Evolutionary conservation across 2,329 filamentous ascomycete species (phyloP), one percentile per base, ranked within the genome.

Genomic region (Neophaeococcomyces mojaviensis): DNA sequence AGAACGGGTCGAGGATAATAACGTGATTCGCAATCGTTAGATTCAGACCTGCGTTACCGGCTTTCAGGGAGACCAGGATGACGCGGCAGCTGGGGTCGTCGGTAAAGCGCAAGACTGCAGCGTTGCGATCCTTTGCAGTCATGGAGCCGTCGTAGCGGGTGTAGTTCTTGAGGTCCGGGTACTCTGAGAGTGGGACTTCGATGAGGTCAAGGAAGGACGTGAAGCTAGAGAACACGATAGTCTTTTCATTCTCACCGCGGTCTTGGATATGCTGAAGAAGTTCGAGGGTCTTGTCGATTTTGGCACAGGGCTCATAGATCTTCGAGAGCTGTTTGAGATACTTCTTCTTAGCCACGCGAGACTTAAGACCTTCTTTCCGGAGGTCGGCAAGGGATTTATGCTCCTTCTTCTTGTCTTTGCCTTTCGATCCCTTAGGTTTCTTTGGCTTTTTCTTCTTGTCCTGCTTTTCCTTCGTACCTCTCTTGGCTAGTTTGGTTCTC

Each of bases 1-100:
- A 95, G 68, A 94, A 94, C 0, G 88, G 88, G 61, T 95, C 88
- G 60, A 94, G 80, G 53, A 95, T 85, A 63, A 96, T 87, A 55
- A 95, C 86, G 52, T 88, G 83, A 1, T 82, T 87, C 0, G 88
- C 89, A 15, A 81, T 79, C 32, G 84, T 86, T 18, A 96, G 74
- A 59, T 96, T 96, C 37, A 96, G 76, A 1, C 89, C 89, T 0
- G 88, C 81, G 56, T 90, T 90, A 28, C 86, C 86, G 1, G 86
- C 86, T 57, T 86, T 87, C 39, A 90, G 71, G 1, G 84, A 88
- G 2, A 89, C 78, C 2, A 92, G 72, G 75, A 92, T 85, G 59
- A 90, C 73, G 50, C 75, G 80, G 59, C 76, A 73, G 34, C 74
- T 61, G 0, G 72, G 67, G 4, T 78, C 67, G 35, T 84, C 78